These are phyloP conservation scores for Ascochyta fabae DNA, from an alignment of 2,329 filamentous ascomycete genomes.

Conservation along the genomic window DNA sequence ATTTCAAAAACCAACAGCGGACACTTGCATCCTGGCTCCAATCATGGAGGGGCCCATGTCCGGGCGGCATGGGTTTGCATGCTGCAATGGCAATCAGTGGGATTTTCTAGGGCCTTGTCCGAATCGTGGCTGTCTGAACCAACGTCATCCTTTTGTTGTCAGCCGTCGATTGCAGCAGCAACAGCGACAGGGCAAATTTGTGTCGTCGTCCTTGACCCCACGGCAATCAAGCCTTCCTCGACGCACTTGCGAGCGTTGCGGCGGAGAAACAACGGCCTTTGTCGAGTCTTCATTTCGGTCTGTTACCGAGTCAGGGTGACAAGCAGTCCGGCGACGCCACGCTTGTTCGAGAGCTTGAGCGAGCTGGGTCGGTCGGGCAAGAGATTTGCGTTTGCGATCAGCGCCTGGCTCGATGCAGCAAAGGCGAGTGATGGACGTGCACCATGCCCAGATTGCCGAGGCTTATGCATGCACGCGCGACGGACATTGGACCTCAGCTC, in stretches of 20 bases:
- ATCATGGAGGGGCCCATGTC: constrained; percentile 3
- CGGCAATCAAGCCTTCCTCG: constrained; percentile 1
- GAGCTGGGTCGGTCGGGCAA: constrained; percentile 4
- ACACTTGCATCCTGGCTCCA: constrained; percentile 8
- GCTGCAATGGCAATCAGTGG: constrained; percentile 7
- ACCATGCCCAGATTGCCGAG: constrained; percentile 32
- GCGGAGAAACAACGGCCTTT: constrained; percentile 6
- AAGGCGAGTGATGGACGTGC: constrained; percentile 26
- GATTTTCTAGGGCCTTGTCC: not conserved
- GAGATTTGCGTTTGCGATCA: constrained; percentile 18
- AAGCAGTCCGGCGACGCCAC: constrained; percentile 6
- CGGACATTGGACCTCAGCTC: constrained; percentile 13
- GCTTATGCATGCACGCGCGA: constrained; percentile 13
- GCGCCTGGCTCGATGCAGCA: constrained; percentile 17
- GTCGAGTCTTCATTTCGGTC: constrained; percentile 12
- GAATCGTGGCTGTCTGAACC: constrained; percentile 37
- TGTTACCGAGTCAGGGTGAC: not conserved
- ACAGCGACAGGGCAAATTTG: not conserved
- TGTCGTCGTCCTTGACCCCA: not conserved
- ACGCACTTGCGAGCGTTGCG: constrained; percentile 5
- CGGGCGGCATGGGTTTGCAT: constrained; percentile 12
- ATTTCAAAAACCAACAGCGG: not conserved
- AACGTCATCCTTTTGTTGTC: constrained; percentile 26
- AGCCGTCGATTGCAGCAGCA: constrained; percentile 6
- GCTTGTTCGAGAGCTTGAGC: not conserved